A percentile compares a stretch with the other conserved stretches of the same genome.
These are phyloP conservation scores for sunflower (Helianthus annuus) DNA, from an alignment of 129 eudicot genomes.

Conservation along the genomic window DNA sequence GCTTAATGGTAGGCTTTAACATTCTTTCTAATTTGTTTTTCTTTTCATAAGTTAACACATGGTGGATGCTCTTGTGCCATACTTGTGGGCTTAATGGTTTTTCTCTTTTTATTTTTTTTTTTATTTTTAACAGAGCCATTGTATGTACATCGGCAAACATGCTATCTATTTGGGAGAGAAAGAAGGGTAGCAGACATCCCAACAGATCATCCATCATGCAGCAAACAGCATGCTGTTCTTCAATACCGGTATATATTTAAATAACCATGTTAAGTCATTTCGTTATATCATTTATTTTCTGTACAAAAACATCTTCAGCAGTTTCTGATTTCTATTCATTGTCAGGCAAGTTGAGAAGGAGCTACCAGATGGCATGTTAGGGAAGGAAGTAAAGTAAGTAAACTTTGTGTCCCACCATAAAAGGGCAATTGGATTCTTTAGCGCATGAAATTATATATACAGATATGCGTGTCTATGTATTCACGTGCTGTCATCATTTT, in stretches of 20 bases:
- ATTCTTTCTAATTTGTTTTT: background rate
- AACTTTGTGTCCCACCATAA: background rate
- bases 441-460: background rate
- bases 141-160: constrained; percentile 92
- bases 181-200: constrained; percentile 97
- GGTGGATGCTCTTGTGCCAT: background rate
- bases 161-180: constrained; percentile 97
- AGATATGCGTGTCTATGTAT: constrained; percentile 4
- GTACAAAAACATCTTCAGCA: background rate
- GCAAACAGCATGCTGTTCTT: constrained; percentile 98
- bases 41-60: background rate
- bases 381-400: constrained; percentile 66
- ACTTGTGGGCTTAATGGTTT: constrained; percentile 15
- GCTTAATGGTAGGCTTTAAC: constrained; percentile 63
- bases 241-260: constrained; percentile 61
- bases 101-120: constrained; percentile 1
- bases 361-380: constrained; percentile 70
- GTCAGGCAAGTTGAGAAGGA: constrained; percentile 95
- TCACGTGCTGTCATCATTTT: constrained; percentile 18
- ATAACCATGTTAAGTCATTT: constrained; percentile 7
- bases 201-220: constrained; percentile 97
- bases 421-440: background rate
- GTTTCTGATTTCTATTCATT: constrained; percentile 20
- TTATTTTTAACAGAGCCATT: constrained; percentile 68
- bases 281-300: background rate